These are phyloP conservation scores for Physcia stellaris DNA, from an alignment of 495 filamentous ascomycete species.

Conservation along the genomic window DNA sequence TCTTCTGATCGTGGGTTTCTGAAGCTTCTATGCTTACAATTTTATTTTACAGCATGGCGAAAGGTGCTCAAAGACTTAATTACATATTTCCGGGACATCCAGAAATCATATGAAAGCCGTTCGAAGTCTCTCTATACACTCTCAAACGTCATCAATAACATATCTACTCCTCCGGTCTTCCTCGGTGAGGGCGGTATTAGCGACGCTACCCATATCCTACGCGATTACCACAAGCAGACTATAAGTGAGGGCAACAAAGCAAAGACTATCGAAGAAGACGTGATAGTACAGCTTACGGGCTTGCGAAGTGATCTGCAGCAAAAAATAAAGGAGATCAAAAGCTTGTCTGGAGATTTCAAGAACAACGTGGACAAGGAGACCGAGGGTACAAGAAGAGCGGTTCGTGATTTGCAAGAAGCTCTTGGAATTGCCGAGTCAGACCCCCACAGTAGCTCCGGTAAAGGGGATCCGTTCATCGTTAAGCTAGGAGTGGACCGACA, in stretches of 20 bases:
- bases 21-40: too few species aligned
- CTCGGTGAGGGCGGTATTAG: slow-evolving; percentile 66
- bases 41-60: slow-evolving; percentile 57
- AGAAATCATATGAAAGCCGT: slow-evolving; percentile 76
- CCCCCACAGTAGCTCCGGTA: slow-evolving; percentile 58
- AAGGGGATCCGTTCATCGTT: slow-evolving; percentile 82
- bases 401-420: slow-evolving; percentile 68
- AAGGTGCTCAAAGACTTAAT: slow-evolving; percentile 93
- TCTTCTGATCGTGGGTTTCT: background rate
- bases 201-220: slow-evolving; percentile 69
- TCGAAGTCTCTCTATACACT: slow-evolving; percentile 73
- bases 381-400: slow-evolving; percentile 45
- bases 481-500: slow-evolving; percentile 74
- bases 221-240: slow-evolving; percentile 70
- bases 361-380: slow-evolving; percentile 51
- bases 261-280: slow-evolving; percentile 76
- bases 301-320: slow-evolving; percentile 77
- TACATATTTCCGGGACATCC: slow-evolving; percentile 85
- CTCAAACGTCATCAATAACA: slow-evolving; percentile 71
- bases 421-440: slow-evolving; percentile 66
- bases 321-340: slow-evolving; percentile 97
- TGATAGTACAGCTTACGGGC: slow-evolving; percentile 74
- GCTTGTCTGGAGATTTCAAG: slow-evolving; percentile 83
- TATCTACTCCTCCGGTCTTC: slow-evolving; percentile 55
- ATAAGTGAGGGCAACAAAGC: slow-evolving; percentile 77